Base-by-base conservation (phyloP, 2,329 filamentous ascomycete genomes). In the Mollisiaceae sp. region DNA sequence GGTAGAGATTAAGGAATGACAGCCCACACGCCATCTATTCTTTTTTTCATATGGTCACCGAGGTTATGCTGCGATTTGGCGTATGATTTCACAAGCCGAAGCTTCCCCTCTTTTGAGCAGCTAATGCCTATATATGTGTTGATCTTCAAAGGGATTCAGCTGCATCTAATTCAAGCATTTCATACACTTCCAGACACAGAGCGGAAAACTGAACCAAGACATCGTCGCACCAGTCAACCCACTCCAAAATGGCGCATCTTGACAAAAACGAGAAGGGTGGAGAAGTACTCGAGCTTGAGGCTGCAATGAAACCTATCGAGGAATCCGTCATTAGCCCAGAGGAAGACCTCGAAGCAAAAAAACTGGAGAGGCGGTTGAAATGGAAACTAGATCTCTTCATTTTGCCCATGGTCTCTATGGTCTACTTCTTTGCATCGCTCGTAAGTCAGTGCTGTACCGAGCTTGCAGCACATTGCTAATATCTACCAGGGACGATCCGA, bases 201-300 rank as follows among this genome's bases (percentile, higher is more conserved):
- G 15, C 41, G 6, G 6, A 15, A 15, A 43, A 18, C 41, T 2
- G 6, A 15, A 43, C 6, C 41, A n/a, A 8, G 4, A 43, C 41
- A 6, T 18, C 15, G 15, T n/a, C 11, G 20, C 9, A 4, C 43
- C 4, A 20, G 8, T n/a, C 43, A 45, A n/a, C 2, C 1, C 15
- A 45, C 45, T 22, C 8, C n/a, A 50, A 20, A 12, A 50, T 50
- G 45, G n/a, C 45, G n/a, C 6, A 20, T 8, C n/a, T 50, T 24
- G 45, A 50, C n/a, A 50, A 22, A 9, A 20, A 4, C n/a, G n/a
- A 24, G 18, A 22, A 50, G 20, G n/a, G 11, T 2, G 45, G 18
- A 22, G 45, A 50, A 50, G 45, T 50, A n/a, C 45, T 50, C n/a
- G n/a, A 50, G n/a, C n/a, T 50, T n/a, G 45, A 50, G n/a, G n/a